These are phyloP conservation scores for Backusella tarrabulga DNA, from an alignment of 192 early-diverging fungal species.

Conservation along the genomic window DNA sequence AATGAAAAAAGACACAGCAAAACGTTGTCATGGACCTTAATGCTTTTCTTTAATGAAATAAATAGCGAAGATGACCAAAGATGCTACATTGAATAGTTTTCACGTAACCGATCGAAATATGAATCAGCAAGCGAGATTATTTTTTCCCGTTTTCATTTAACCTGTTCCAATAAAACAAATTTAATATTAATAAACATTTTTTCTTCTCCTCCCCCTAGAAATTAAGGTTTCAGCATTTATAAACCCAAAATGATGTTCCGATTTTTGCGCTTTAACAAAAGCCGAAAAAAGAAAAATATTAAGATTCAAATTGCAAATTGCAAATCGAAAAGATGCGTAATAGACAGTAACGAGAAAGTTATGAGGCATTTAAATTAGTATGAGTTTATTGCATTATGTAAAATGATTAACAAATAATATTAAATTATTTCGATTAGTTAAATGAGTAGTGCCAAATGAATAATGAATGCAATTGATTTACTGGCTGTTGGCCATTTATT, in stretches of 20 bases:
- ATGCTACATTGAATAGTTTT: background rate
- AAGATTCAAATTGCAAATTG: background rate
- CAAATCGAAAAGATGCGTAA: background rate
- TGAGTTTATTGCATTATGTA: background rate
- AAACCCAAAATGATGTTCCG: background rate
- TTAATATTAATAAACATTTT: too few species aligned
- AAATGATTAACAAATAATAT: background rate
- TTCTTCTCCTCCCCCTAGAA: background rate
- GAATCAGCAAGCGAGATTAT: background rate
- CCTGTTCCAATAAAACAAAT: too few species aligned
- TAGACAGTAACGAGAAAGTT: background rate
- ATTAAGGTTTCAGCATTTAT: background rate
- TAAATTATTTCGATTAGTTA: background rate
- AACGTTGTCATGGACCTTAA: background rate
- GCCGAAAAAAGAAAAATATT: background rate
- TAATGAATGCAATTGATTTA: background rate
- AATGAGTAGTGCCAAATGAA: background rate
- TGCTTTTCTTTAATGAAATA: background rate
- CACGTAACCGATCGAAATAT: background rate
- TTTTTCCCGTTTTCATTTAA: background rate
- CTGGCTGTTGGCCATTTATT: background rate
- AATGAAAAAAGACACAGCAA: background rate
- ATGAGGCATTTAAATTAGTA: background rate
- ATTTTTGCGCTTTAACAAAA: background rate
- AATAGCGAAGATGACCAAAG: background rate